Percentiles rank a stretch among this genome's conserved stretches.
These are phyloP conservation scores for Tolypocladium paradoxum DNA, from an alignment of 2,329 filamentous ascomycete species.

Conservation along the genomic window DNA sequence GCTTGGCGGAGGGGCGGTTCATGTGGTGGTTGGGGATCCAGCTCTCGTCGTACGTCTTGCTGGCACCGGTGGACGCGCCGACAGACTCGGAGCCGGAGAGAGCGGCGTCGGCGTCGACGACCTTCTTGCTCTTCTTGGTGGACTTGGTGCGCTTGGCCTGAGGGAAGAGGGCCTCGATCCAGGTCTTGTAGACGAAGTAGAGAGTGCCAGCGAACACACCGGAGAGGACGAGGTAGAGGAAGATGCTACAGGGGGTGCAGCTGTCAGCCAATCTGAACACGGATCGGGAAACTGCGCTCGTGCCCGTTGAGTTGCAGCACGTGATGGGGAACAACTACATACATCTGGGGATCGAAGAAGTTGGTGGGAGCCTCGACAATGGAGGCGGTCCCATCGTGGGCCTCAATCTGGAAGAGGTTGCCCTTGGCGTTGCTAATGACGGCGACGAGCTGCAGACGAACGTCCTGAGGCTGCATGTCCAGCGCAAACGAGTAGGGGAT, in stretches of 20 bases:
- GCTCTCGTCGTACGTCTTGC: constrained; percentile 75
- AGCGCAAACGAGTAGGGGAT: constrained; percentile 77
- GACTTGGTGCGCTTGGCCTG: constrained; percentile 64
- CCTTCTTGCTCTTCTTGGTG: constrained; percentile 56
- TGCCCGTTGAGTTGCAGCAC: neutral
- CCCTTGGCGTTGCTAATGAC: constrained; percentile 59
- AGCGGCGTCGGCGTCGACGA: constrained; percentile 46
- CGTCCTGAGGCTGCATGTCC: constrained; percentile 87
- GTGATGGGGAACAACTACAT: constrained; percentile 9
- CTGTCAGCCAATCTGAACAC: constrained; percentile 26
- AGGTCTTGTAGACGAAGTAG: constrained; percentile 98
- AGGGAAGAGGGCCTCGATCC: constrained; percentile 92
- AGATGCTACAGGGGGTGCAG: constrained; percentile 56
- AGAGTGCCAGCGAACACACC: constrained; percentile 66
- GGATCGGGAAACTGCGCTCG: neutral
- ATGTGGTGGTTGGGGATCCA: constrained; percentile 91
- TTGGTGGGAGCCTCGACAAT: constrained; percentile 86
- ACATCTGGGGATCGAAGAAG: constrained; percentile 95
- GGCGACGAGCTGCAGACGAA: constrained; percentile 66
- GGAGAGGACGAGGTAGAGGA: constrained; percentile 88
- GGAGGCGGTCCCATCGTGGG: constrained; percentile 72
- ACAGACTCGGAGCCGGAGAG: constrained; percentile 62
- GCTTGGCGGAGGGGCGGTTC: constrained; percentile 66
- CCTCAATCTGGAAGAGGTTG: constrained; percentile 62
- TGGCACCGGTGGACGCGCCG: constrained; percentile 54